phyloP scores from a whole-genome alignment of 2,329 filamentous ascomycete species.

The Tolypocladium capitatum region DNA sequence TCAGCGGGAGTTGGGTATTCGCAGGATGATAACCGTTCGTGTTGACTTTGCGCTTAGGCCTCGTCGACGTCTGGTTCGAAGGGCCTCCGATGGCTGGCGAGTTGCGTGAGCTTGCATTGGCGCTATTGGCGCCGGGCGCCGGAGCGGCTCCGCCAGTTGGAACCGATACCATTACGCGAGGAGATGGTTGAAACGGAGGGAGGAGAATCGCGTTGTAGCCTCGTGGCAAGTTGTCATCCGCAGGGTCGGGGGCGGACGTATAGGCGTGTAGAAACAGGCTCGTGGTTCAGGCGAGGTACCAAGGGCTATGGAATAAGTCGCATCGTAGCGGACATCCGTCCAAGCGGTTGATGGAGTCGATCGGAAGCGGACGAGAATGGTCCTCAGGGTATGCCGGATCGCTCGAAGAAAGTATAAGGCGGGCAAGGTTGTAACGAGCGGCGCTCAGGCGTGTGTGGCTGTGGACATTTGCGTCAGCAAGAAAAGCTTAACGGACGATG shows the following conservation, averaged over 20 bases:
- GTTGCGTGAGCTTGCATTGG: slow-evolving; percentile 36
- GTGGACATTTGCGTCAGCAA: background rate
- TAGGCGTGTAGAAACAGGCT: background rate
- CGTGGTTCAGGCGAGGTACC: slow-evolving; percentile 2
- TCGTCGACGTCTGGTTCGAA: slow-evolving; percentile 22
- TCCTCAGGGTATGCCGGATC: background rate
- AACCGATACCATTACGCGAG: slow-evolving; percentile 25
- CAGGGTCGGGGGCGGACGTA: background rate
- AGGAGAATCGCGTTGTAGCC: slow-evolving; percentile 3
- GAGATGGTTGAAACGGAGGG: slow-evolving; percentile 1
- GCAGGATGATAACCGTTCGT: slow-evolving; percentile 39
- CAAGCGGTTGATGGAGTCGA: background rate
- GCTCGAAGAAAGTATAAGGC: background rate
- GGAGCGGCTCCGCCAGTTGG: slow-evolving; percentile 24
- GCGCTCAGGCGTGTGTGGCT: background rate
- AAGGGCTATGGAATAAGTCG: slow-evolving; percentile 7
- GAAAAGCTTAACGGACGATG: background rate
- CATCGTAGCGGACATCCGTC: slow-evolving; percentile 9
- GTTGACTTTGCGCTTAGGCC: slow-evolving; percentile 39
- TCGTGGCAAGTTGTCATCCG: background rate
- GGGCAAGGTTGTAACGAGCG: background rate
- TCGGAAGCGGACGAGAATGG: background rate
- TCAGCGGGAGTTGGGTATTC: slow-evolving; percentile 38
- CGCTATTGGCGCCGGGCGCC: slow-evolving; percentile 23
- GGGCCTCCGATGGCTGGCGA: slow-evolving; percentile 32